A percentile compares a stretch with the other conserved stretches of the same genome.
phyloP scores from a whole-genome alignment of 345 rosid genomes.

The Balakata baccata region DNA sequence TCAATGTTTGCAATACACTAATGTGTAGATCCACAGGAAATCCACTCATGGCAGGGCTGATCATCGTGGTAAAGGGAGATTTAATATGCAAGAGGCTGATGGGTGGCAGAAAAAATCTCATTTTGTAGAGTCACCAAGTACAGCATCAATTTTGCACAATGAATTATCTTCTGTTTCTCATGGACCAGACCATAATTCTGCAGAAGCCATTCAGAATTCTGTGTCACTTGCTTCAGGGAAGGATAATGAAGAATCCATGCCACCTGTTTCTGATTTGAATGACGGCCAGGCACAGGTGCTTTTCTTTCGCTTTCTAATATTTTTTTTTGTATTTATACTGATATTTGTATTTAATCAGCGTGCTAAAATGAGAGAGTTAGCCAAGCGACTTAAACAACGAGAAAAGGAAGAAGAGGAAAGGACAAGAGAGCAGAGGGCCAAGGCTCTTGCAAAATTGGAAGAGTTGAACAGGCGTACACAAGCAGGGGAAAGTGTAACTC shows the following conservation, averaged over 20 bases:
- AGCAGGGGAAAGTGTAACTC: slow-evolving; percentile 42
- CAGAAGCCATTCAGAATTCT: slow-evolving; percentile 36
- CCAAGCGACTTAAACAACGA: slow-evolving; percentile 60
- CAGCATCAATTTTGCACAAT: slow-evolving; percentile 28
- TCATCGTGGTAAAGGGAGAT: slow-evolving; percentile 55
- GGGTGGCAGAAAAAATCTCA: slow-evolving; percentile 51
- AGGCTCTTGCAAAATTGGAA: slow-evolving; percentile 74
- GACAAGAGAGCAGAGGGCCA: slow-evolving; percentile 80
- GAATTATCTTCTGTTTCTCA: slow-evolving; percentile 40
- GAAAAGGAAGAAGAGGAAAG: slow-evolving; percentile 91
- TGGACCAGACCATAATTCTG: slow-evolving; percentile 32
- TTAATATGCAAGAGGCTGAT: slow-evolving; percentile 49
- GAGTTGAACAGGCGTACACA: slow-evolving; percentile 76
- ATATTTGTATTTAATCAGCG: slow-evolving; percentile 40
- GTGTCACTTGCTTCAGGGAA: slow-evolving; percentile 32
- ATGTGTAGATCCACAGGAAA: slow-evolving; percentile 54
- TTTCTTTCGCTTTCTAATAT: background rate
- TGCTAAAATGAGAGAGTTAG: slow-evolving; percentile 68
- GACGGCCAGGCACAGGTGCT: slow-evolving; percentile 57
- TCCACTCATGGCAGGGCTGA: slow-evolving; percentile 55
- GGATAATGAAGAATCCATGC: slow-evolving; percentile 41
- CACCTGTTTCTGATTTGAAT: slow-evolving; percentile 36
- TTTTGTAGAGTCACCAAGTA: slow-evolving; percentile 33
- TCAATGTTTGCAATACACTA: slow-evolving; percentile 30
- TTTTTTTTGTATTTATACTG: background rate